phyloP scores from a whole-genome alignment of 371 early-diverging fungal genomes.

The Syncephalastrum monosporum region DNA sequence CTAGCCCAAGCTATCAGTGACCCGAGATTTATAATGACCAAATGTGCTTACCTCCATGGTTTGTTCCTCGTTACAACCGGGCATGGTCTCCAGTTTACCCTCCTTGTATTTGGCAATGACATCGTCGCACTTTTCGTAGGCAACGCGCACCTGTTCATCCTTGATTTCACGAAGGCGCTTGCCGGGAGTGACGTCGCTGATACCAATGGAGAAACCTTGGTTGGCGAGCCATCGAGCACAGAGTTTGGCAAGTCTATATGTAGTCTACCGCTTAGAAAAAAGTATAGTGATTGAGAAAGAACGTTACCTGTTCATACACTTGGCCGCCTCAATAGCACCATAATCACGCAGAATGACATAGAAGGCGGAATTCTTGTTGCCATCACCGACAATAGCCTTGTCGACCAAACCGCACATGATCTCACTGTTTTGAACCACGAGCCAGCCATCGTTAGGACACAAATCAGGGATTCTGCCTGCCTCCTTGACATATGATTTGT shows the following conservation, averaged over 20 bases:
- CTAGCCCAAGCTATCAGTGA: constrained; percentile 8
- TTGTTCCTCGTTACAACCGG: constrained; percentile 89
- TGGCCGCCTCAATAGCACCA: constrained; percentile 84
- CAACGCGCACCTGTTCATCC: constrained; percentile 74
- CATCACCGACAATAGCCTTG: constrained; percentile 96
- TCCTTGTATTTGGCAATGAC: constrained; percentile 70
- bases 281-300: neutral
- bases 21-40: constrained; percentile 1
- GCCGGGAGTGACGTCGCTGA: constrained; percentile 97
- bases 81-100: constrained; percentile 79
- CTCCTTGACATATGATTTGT: constrained; percentile 68
- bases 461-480: constrained; percentile 68
- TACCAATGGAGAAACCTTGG: constrained; percentile 97
- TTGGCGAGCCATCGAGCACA: constrained; percentile 93
- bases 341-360: constrained; percentile 93
- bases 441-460: constrained; percentile 88
- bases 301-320: constrained; percentile 83
- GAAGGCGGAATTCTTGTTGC: constrained; percentile 93
- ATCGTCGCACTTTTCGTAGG: constrained; percentile 86
- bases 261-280: neutral
- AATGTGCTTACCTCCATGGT: constrained; percentile 73
- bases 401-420: constrained; percentile 95
- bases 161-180: constrained; percentile 74
- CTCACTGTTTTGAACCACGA: constrained; percentile 91
- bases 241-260: constrained; percentile 76